phyloP scores from a whole-genome alignment of 306 rosid species.

The Prinsepia uniflora region DNA sequence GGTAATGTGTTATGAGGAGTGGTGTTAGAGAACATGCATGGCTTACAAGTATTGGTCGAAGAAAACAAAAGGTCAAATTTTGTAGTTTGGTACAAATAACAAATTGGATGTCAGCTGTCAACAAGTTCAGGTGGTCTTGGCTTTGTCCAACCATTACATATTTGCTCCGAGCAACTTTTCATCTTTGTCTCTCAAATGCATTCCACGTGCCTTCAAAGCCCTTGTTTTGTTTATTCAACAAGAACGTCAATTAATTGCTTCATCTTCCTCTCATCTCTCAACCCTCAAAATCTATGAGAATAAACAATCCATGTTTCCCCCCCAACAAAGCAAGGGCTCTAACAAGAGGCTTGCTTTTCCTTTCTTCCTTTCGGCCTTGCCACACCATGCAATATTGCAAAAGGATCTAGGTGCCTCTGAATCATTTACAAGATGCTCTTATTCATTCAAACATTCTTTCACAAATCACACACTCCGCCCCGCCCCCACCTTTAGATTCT shows the following conservation, averaged over 20 bases:
- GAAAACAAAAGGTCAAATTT: background rate
- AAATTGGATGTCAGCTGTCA: conserved; percentile 14
- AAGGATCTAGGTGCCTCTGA: background rate
- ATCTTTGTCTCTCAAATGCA: conserved; percentile 49
- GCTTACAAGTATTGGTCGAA: conserved; percentile 17
- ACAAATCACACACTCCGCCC: background rate
- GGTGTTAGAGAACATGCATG: conserved; percentile 20
- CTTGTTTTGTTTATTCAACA: conserved; percentile 8
- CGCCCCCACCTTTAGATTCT: conserved; percentile 16
- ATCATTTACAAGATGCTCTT: conserved; percentile 25
- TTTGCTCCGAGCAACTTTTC: conserved; percentile 29
- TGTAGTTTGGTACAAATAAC: conserved; percentile 16
- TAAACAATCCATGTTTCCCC: background rate
- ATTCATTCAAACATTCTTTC: conserved; percentile 36
- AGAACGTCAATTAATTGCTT: conserved; percentile 9
- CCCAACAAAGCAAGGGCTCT: background rate
- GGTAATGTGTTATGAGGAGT: conserved; percentile 4
- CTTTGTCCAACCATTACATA: conserved; percentile 24
- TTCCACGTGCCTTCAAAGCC: conserved; percentile 59
- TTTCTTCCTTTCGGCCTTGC: background rate
- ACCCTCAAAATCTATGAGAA: background rate
- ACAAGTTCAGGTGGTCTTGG: conserved; percentile 22
- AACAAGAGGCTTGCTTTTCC: background rate
- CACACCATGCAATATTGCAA: background rate
- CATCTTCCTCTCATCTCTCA: conserved; percentile 3